A percentile compares a stretch with the other conserved stretches of the same genome.
phyloP scores from a whole-genome alignment of 176 grass and related monocot species.

The Zea luxurians region DNA sequence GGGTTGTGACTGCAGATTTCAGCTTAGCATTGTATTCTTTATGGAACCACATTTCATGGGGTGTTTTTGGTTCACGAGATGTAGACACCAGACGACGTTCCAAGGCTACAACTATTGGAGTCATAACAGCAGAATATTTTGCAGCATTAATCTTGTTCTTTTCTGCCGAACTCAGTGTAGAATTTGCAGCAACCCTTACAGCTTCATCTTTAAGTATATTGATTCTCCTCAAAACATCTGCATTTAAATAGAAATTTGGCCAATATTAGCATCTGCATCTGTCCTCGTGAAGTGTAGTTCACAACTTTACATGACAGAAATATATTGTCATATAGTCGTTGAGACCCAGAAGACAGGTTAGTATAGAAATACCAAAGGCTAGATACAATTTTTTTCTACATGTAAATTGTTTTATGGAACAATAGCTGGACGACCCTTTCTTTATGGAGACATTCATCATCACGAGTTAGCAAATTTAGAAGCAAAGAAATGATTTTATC shows the following conservation, averaged over 20 bases:
- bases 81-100: slow-evolving; percentile 85
- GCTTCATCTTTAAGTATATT: slow-evolving; percentile 97
- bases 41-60: slow-evolving; percentile 88
- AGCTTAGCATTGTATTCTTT: slow-evolving; percentile 79
- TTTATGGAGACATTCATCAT: too few species aligned
- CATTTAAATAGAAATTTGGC: slow-evolving; percentile 41
- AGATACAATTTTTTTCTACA: slow-evolving; percentile 5
- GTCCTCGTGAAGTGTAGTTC: slow-evolving; percentile 23
- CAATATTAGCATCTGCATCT: slow-evolving; percentile 25
- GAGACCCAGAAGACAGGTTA: slow-evolving; percentile 6
- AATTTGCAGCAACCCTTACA: slow-evolving; percentile 81
- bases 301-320: slow-evolving; percentile 18
- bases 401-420: slow-evolving; percentile 29
- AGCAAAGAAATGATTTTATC: too few species aligned
- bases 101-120: slow-evolving; percentile 90
- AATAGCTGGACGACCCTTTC: background rate
- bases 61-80: slow-evolving; percentile 86
- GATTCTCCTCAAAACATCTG: slow-evolving; percentile 90
- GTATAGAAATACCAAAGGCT: slow-evolving; percentile 13
- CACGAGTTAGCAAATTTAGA: too few species aligned
- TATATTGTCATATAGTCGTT: slow-evolving; percentile 22
- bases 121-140: slow-evolving; percentile 98
- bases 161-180: slow-evolving; percentile 80
- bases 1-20: slow-evolving; percentile 68
- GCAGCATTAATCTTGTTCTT: slow-evolving; percentile 93